Evolutionary conservation across 805 yeast species (phyloP).

Genomic region (Ogataea siamensis): DNA sequence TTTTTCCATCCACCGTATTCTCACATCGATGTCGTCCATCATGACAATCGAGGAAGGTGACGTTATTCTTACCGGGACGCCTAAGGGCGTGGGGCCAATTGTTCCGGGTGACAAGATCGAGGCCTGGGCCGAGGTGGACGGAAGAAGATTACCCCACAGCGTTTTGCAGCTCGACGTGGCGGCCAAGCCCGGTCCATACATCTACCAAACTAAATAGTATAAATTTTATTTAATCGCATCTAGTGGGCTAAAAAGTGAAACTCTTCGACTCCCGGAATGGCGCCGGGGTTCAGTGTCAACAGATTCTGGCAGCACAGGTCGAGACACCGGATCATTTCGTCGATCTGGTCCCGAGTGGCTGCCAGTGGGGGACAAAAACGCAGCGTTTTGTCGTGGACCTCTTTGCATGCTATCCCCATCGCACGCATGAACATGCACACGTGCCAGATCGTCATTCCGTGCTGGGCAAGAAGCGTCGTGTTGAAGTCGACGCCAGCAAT

Average conservation of each 20-base stretch:
- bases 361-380: conserved; percentile 26
- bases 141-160: conserved; percentile 50
- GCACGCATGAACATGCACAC: conserved; percentile 29
- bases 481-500: conserved; percentile 28
- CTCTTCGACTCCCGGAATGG: conserved; percentile 23
- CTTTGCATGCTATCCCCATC: conserved; percentile 28
- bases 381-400: conserved; percentile 25
- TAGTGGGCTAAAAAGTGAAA: conserved; percentile 18
- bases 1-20: conserved; percentile 77
- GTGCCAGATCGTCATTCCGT: conserved; percentile 25
- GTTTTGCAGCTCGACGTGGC: conserved; percentile 50
- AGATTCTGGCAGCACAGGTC: conserved; percentile 22
- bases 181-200: conserved; percentile 59
- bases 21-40: conserved; percentile 77
- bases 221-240: neutral
- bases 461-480: conserved; percentile 12
- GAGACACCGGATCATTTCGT: conserved; percentile 17
- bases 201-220: conserved; percentile 33
- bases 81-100: conserved; percentile 91
- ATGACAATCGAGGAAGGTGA: conserved; percentile 94
- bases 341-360: conserved; percentile 20
- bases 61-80: conserved; percentile 91
- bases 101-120: conserved; percentile 73
- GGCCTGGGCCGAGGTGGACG: conserved; percentile 61
- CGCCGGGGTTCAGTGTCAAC: conserved; percentile 11